Conservation (phyloP, 176 grass and related monocot species). For the Alloteropsis semialata region DNA sequence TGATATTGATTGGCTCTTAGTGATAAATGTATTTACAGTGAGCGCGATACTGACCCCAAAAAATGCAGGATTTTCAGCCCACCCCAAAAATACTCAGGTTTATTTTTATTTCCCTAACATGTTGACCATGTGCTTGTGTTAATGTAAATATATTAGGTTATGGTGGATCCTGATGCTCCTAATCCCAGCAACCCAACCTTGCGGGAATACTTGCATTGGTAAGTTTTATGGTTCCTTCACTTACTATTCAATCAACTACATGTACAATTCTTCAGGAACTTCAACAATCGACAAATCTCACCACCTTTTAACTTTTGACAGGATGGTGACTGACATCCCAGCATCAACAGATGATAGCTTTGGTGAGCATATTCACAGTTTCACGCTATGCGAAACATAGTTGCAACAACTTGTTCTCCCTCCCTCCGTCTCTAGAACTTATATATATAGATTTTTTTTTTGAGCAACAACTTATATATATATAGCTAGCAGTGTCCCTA, state of each 20-base stretch:
- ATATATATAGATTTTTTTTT: too few relatives aligned
- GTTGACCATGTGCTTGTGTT: conserved; percentile 42
- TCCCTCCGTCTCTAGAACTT: neutral
- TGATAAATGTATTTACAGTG: neutral
- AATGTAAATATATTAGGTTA: conserved; percentile 61
- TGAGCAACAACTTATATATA: neutral
- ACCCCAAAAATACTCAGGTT: conserved; percentile 20
- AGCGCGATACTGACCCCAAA: conserved; percentile 8
- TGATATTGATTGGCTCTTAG: neutral
- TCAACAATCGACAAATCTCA: neutral
- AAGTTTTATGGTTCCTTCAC: conserved; percentile 9
- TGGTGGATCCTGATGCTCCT: conserved; percentile 97
- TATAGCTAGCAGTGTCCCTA: neutral
- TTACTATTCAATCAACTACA: neutral
- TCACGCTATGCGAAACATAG: neutral
- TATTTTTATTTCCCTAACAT: conserved; percentile 40
- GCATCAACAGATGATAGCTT: conserved; percentile 70
- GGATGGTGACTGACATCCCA: conserved; percentile 95
- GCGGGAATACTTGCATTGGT: conserved; percentile 95
- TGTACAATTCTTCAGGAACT: neutral
- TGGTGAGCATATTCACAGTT: conserved; percentile 51
- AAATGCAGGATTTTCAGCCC: conserved; percentile 1
- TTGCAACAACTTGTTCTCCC: neutral
- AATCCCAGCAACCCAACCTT: conserved; percentile 76
- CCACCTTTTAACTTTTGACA: conserved; percentile 30